phyloP scores from a whole-genome alignment of 176 grass and related monocot genomes.

The Musa schizocarpa region DNA sequence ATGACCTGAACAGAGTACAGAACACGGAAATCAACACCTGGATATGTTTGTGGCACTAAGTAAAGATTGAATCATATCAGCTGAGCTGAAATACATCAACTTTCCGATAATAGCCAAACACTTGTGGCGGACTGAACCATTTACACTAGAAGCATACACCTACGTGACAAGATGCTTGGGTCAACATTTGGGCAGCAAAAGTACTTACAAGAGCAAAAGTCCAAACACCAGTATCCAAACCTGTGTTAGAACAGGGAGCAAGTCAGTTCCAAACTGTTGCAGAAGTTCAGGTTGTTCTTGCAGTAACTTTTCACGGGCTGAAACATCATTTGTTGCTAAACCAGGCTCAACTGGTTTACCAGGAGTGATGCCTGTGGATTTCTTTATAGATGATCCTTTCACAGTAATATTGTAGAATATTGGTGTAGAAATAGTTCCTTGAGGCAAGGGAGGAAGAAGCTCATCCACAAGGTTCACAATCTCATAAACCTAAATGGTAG shows the following conservation, averaged over 20 bases:
- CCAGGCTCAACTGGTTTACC: slow-evolving; percentile 36
- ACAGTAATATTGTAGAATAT: slow-evolving; percentile 33
- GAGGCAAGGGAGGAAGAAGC: slow-evolving; percentile 70
- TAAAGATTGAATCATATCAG: slow-evolving; percentile 73
- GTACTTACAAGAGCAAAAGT: slow-evolving; percentile 12
- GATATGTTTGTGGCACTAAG: slow-evolving; percentile 75
- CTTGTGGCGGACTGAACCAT: slow-evolving; percentile 63
- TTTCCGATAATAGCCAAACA: slow-evolving; percentile 74
- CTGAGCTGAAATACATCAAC: slow-evolving; percentile 76
- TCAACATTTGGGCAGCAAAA: slow-evolving; percentile 2
- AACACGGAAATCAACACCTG: slow-evolving; percentile 30
- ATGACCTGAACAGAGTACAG: background rate
- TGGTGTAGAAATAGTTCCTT: slow-evolving; percentile 62
- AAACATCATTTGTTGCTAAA: slow-evolving; percentile 34
- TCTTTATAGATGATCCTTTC: slow-evolving; percentile 49
- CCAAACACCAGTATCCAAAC: slow-evolving; percentile 22
- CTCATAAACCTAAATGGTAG: slow-evolving; percentile 52
- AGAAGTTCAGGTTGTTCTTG: slow-evolving; percentile 82
- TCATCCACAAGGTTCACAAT: slow-evolving; percentile 80
- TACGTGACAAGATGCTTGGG: slow-evolving; percentile 18
- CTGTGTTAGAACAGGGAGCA: slow-evolving; percentile 75
- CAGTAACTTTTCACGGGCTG: slow-evolving; percentile 68
- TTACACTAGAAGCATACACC: slow-evolving; percentile 81
- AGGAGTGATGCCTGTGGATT: slow-evolving; percentile 23
- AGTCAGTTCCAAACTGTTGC: slow-evolving; percentile 73